Evolutionary conservation across 2,329 filamentous ascomycete genomes (phyloP).

Genomic region (Coleophoma crateriformis): DNA sequence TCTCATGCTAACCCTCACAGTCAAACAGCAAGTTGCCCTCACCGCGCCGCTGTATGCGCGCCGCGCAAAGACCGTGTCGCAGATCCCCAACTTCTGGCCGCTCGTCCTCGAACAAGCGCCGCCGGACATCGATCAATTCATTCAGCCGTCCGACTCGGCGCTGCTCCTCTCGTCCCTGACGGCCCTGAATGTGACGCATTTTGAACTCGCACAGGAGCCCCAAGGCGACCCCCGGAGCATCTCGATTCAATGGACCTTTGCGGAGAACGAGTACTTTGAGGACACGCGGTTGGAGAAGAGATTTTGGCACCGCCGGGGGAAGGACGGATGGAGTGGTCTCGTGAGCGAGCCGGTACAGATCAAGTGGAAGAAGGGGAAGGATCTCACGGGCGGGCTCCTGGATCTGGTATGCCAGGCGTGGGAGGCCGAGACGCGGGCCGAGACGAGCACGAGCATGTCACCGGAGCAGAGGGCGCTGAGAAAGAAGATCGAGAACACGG

Average conservation of each 20-base stretch:
- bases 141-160: slow-evolving; percentile 73
- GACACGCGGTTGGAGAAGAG: slow-evolving; percentile 80
- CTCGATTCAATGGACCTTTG: slow-evolving; percentile 72
- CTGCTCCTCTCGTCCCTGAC: slow-evolving; percentile 65
- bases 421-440: slow-evolving; percentile 48
- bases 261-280: slow-evolving; percentile 76
- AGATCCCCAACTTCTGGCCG: slow-evolving; percentile 91
- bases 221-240: slow-evolving; percentile 77
- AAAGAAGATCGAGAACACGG: slow-evolving; percentile 50
- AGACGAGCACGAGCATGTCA: slow-evolving; percentile 31
- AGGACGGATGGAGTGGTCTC: slow-evolving; percentile 66
- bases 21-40: slow-evolving; percentile 67
- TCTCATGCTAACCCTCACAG: slow-evolving; percentile 35
- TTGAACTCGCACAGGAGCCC: slow-evolving; percentile 61
- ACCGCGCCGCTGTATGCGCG: slow-evolving; percentile 69
- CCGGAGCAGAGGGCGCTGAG: slow-evolving; percentile 44
- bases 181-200: slow-evolving; percentile 68
- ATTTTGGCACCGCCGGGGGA: slow-evolving; percentile 75
- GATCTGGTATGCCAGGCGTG: slow-evolving; percentile 66
- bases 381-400: slow-evolving; percentile 76
- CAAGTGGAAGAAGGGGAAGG: slow-evolving; percentile 80
- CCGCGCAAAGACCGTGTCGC: slow-evolving; percentile 62
- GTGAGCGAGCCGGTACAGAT: slow-evolving; percentile 88
- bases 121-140: slow-evolving; percentile 79
- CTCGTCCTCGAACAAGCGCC: slow-evolving; percentile 86